A percentile compares a stretch with the other conserved stretches of the same genome.
These are phyloP conservation scores for Tuber umbilicatum DNA, from an alignment of 495 filamentous ascomycete species.

Conservation along the genomic window DNA sequence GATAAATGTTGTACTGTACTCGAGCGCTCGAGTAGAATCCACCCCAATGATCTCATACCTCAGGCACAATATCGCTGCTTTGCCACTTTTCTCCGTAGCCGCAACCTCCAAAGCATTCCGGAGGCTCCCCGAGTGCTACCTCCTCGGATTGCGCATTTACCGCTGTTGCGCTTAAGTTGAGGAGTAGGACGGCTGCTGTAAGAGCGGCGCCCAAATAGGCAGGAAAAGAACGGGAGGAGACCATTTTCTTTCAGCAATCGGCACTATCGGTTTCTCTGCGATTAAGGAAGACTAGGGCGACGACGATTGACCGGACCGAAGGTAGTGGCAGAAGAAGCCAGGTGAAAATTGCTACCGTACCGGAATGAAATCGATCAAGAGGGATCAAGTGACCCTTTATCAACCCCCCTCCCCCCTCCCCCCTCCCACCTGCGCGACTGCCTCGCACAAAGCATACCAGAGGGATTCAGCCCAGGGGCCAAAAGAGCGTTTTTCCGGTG, in stretches of 20 bases:
- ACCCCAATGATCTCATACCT: not conserved
- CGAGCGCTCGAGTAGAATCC: not conserved
- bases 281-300: not conserved
- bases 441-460: not conserved
- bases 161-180: constrained; percentile 6
- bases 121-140: not conserved
- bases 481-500: too few species aligned
- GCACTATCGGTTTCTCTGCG: not conserved
- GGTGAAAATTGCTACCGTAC: not conserved
- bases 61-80: not conserved
- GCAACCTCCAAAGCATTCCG: constrained; percentile 11
- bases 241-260: constrained; percentile 2
- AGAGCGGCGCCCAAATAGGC: not conserved
- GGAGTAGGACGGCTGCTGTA: constrained; percentile 4
- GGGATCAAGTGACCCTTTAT: not conserved
- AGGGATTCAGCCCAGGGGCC: not conserved
- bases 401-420: not conserved
- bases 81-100: not conserved
- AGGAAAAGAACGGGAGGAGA: constrained; percentile 6
- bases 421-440: not conserved
- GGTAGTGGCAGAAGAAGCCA: not conserved
- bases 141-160: not conserved
- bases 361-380: not conserved
- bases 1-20: not conserved
- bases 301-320: not conserved